A percentile compares a stretch with the other conserved stretches of the same genome.
These are phyloP conservation scores for Eucalyptus camaldulensis DNA, from an alignment of 345 rosid genomes.

Conservation along the genomic window DNA sequence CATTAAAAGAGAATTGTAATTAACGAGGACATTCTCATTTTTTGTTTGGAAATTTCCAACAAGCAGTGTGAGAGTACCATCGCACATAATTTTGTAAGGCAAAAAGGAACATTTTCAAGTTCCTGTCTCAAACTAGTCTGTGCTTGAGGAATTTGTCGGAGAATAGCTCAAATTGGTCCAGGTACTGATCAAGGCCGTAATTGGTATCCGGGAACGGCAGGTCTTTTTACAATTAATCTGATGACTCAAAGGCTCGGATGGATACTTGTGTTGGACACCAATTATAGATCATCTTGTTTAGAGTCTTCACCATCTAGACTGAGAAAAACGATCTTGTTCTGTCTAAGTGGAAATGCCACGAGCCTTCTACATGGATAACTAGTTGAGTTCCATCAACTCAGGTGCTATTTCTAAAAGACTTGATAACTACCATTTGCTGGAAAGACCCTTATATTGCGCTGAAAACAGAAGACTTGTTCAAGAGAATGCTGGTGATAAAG, in stretches of 20 bases:
- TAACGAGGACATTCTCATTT: not conserved
- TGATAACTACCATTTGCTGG: not conserved
- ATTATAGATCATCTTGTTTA: not conserved
- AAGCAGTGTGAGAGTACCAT: not conserved
- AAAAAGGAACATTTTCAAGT: not conserved
- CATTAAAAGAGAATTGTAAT: not conserved
- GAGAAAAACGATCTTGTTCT: not conserved
- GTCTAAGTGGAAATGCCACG: not conserved
- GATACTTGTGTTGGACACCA: not conserved
- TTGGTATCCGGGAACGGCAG: not conserved
- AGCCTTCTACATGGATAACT: not conserved
- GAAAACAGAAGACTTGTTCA: not conserved
- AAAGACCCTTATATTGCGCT: not conserved
- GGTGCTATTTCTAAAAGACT: not conserved
- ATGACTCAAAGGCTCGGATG: not conserved
- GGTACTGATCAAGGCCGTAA: not conserved
- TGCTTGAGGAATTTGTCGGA: not conserved
- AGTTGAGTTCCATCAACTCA: not conserved
- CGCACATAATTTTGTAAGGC: not conserved
- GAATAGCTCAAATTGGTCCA: not conserved
- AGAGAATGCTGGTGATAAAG: not conserved
- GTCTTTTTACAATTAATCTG: not conserved
- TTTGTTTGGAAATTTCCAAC: not conserved
- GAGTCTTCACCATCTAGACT: not conserved
- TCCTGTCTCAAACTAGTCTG: not conserved